A percentile compares a stretch with the other conserved stretches of the same genome.
These are phyloP conservation scores for Penicillium flavigenum DNA, from an alignment of 495 filamentous ascomycete species.

Conservation along the genomic window DNA sequence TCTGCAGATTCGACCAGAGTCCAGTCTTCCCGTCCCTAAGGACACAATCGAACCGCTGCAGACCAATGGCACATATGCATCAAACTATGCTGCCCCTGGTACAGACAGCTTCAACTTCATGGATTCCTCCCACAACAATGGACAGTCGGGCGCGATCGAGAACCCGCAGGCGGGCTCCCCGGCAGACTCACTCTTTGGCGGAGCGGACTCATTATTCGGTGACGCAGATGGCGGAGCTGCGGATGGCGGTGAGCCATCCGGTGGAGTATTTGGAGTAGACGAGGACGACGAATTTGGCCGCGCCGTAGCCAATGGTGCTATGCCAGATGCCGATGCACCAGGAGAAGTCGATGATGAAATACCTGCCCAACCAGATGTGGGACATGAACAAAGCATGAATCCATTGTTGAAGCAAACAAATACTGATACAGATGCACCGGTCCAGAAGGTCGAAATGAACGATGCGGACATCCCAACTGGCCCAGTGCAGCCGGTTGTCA, in stretches of 20 bases:
- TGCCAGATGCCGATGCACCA: slow-evolving; percentile 38
- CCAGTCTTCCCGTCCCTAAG: slow-evolving; percentile 68
- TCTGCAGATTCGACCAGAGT: slow-evolving; percentile 80
- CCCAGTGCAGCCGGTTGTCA: slow-evolving; percentile 32
- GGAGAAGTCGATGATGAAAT: slow-evolving; percentile 33
- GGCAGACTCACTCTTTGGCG: slow-evolving; percentile 64
- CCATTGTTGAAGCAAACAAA: slow-evolving; percentile 1
- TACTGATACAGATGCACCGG: slow-evolving; percentile 9
- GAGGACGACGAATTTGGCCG: slow-evolving; percentile 86
- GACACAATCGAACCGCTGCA: slow-evolving; percentile 59
- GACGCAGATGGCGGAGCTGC: slow-evolving; percentile 61
- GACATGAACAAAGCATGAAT: slow-evolving; percentile 7
- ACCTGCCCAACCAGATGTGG: slow-evolving; percentile 13
- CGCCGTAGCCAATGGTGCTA: slow-evolving; percentile 65
- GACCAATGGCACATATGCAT: slow-evolving; percentile 66
- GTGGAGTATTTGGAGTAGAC: slow-evolving; percentile 65
- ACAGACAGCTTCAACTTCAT: slow-evolving; percentile 36
- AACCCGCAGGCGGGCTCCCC: slow-evolving; percentile 62
- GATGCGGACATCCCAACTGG: slow-evolving; percentile 24
- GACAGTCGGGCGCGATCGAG: slow-evolving; percentile 32
- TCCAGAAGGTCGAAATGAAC: slow-evolving; percentile 18
- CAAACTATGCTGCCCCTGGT: slow-evolving; percentile 55
- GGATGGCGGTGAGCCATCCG: slow-evolving; percentile 55
- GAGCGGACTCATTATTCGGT: slow-evolving; percentile 72
- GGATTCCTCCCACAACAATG: slow-evolving; percentile 48